Percentiles rank a stretch among this genome's conserved stretches.
These are phyloP conservation scores for Cicer bijugum DNA, from an alignment of 306 rosid genomes.

Conservation along the genomic window DNA sequence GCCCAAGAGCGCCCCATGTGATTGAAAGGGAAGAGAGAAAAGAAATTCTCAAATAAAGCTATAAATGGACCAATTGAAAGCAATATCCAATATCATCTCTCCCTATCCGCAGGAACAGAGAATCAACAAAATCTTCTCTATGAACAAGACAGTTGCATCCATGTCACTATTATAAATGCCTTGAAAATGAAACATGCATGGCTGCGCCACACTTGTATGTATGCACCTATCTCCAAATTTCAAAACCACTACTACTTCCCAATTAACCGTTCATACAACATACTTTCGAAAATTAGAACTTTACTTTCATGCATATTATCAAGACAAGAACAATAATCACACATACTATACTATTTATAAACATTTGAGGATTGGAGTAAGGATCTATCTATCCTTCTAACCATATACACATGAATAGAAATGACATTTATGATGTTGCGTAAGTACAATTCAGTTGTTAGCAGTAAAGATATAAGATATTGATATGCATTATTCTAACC, in stretches of 20 bases:
- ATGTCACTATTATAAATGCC: constrained; percentile 46
- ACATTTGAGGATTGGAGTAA: constrained; percentile 20
- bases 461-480: no score
- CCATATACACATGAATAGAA: constrained; percentile 34
- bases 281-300: neutral
- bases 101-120: constrained; percentile 59
- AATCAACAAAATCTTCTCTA: constrained; percentile 65
- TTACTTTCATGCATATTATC: constrained; percentile 47
- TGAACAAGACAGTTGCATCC: constrained; percentile 60
- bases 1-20: constrained; percentile 48
- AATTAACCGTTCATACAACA: constrained; percentile 31
- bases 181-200: constrained; percentile 47
- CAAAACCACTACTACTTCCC: constrained; percentile 39
- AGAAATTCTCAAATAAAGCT: constrained; percentile 24
- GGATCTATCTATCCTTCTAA: constrained; percentile 28
- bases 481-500: no score
- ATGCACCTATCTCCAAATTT: constrained; percentile 29
- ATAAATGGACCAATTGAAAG: constrained; percentile 61
- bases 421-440: neutral
- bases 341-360: neutral
- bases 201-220: constrained; percentile 26
- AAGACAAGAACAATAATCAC: constrained; percentile 25
- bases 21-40: constrained; percentile 42
- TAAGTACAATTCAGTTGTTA: no score
- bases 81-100: constrained; percentile 59